phyloP scores from a whole-genome alignment of 192 early-diverging fungal species.

The Gryganskiella cystojenkinii region DNA sequence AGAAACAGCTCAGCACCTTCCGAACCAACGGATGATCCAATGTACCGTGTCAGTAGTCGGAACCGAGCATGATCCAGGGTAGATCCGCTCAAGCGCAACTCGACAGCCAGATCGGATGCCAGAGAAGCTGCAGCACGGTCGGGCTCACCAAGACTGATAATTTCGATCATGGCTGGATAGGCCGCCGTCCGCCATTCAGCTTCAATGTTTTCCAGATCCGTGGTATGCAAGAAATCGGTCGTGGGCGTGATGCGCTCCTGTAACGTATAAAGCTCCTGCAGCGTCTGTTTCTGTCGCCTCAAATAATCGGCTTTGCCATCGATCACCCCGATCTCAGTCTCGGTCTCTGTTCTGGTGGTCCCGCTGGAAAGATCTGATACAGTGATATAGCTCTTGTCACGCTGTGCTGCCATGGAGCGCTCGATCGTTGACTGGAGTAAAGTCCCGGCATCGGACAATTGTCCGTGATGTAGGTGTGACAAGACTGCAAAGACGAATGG shows the following conservation, averaged over 20 bases:
- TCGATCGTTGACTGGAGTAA: no score
- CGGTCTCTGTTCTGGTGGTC: background rate
- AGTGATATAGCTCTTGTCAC: background rate
- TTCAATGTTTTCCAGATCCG: background rate
- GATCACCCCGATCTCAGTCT: background rate
- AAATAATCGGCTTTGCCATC: conserved; percentile 3
- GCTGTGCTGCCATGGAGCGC: background rate
- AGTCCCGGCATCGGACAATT: no score
- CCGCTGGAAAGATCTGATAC: background rate
- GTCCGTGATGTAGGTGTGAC: no score
- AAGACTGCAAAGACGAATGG: background rate
- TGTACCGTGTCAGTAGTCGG: conserved; percentile 10
- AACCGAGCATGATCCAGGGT: conserved; percentile 25
- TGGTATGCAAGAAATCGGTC: background rate
- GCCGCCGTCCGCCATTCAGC: conserved; percentile 12
- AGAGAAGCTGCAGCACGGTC: conserved; percentile 8
- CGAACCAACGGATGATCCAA: conserved; percentile 7
- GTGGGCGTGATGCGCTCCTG: background rate
- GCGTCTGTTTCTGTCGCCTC: conserved; percentile 12
- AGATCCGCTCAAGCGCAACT: conserved; percentile 11
- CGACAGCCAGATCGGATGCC: conserved; percentile 10
- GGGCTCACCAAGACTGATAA: conserved; percentile 16
- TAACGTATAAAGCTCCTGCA: background rate
- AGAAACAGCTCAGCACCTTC: conserved; percentile 21
- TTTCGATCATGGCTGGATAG: conserved; percentile 29